Percentiles rank a stretch among this genome's conserved stretches.
Conservation (phyloP, 2,329 filamentous ascomycete genomes). For the Ophiocordyceps australis region DNA sequence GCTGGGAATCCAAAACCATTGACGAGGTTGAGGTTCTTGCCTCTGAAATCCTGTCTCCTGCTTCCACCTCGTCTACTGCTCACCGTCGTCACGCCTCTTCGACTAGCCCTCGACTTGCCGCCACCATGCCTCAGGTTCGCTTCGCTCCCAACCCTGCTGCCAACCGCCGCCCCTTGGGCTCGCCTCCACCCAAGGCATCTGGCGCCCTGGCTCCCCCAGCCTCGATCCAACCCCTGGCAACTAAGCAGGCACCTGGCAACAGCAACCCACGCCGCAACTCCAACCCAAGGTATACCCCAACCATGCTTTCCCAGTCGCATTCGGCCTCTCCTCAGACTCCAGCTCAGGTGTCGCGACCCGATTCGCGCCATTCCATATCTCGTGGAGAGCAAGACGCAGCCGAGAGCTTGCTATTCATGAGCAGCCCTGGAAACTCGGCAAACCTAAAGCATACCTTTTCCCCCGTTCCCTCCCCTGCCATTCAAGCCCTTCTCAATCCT, state of each 20-base stretch:
- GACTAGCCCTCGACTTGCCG: constrained; percentile 27
- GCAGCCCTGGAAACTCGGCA: constrained; percentile 54
- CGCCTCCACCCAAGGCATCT: constrained; percentile 17
- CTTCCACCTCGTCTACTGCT: constrained; percentile 40
- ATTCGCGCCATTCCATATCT: constrained; percentile 11
- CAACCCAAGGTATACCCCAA: constrained; percentile 27
- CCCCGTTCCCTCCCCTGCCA: constrained; percentile 17
- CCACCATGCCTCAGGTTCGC: constrained; percentile 14
- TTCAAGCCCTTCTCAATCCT: no score
- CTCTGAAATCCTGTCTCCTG: constrained; percentile 49
- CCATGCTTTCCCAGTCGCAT: constrained; percentile 28
- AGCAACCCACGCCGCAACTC: constrained; percentile 32
- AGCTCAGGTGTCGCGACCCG: constrained; percentile 14
- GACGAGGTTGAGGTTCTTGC: constrained; percentile 61
- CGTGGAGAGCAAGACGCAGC: constrained; percentile 62
- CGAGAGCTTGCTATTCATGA: constrained; percentile 67
- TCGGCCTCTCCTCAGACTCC: constrained; percentile 27
- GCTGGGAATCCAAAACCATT: constrained; percentile 65
- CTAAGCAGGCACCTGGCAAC: constrained; percentile 10
- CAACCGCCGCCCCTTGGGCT: constrained; percentile 12
- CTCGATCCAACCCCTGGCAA: constrained; percentile 30
- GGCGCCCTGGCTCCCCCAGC: constrained; percentile 31
- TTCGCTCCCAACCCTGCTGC: constrained; percentile 4
- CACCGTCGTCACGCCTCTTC: constrained; percentile 31
- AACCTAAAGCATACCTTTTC: constrained; percentile 39